Percentiles rank a stretch among this genome's conserved stretches.
phyloP scores from a whole-genome alignment of 2,329 filamentous ascomycete species.

The Fusarium caatingaense region DNA sequence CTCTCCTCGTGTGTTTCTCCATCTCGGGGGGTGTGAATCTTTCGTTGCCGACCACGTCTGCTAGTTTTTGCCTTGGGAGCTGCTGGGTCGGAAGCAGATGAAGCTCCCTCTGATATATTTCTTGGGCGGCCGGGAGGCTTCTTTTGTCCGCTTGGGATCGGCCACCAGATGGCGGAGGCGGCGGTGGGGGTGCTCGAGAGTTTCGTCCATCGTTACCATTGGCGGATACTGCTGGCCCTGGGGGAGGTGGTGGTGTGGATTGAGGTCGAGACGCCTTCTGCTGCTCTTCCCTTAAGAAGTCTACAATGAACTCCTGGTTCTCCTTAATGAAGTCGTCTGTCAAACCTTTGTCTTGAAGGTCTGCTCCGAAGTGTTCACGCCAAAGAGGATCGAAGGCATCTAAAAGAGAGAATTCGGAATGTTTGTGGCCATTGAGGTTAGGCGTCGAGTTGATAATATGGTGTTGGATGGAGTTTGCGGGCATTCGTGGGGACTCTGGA shows the following conservation, averaged over 20 bases:
- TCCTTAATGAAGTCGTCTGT: constrained; percentile 75
- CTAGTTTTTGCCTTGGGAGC: no score
- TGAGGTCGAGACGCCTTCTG: constrained; percentile 49
- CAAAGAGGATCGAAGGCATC: constrained; percentile 74
- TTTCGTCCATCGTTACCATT: constrained; percentile 49
- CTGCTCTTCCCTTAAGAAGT: constrained; percentile 71
- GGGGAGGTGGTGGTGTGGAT: constrained; percentile 44
- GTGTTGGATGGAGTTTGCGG: constrained; percentile 51
- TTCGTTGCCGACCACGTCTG: no score
- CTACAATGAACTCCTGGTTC: constrained; percentile 75
- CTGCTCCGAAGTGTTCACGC: constrained; percentile 74
- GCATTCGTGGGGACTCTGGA: constrained; percentile 65
- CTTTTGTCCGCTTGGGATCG: constrained; percentile 40
- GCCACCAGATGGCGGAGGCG: constrained; percentile 52
- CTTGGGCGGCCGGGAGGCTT: no score
- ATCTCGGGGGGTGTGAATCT: no score
- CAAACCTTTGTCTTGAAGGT: constrained; percentile 70
- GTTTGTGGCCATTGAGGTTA: constrained; percentile 58
- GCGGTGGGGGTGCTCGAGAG: constrained; percentile 53
- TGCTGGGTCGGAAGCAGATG: no score
- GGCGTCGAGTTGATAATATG: constrained; percentile 56
- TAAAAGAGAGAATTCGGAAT: constrained; percentile 67
- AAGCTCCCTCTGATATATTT: no score
- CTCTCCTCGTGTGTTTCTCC: no score
- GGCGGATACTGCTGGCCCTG: constrained; percentile 46